Evolutionary conservation across 192 early-diverging fungal genomes (phyloP).

Genomic region (Coemansia umbellata): DNA sequence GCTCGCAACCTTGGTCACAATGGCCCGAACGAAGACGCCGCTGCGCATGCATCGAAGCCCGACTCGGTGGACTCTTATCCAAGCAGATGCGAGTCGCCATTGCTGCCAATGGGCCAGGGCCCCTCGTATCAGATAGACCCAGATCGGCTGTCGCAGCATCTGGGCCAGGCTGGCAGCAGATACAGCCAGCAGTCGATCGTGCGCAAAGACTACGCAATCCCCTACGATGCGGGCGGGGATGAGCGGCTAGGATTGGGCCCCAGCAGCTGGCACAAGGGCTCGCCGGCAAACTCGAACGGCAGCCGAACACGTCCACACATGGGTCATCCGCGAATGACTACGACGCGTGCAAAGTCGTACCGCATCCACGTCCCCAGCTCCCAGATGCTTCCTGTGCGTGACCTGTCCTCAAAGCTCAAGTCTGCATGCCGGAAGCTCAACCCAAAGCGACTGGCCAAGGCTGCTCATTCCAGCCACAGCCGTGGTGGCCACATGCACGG

Average conservation of each 20-base stretch:
- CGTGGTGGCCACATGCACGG: too few relatives aligned
- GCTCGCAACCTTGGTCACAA: too few relatives aligned
- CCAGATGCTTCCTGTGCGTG: constrained; percentile 27
- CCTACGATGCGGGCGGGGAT: constrained; percentile 18
- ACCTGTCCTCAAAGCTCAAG: constrained; percentile 43
- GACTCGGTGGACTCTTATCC: constrained; percentile 14
- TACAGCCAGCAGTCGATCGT: constrained; percentile 43
- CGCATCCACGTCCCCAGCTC: constrained; percentile 5
- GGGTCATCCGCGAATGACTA: constrained; percentile 7
- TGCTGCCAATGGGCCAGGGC: constrained; percentile 49
- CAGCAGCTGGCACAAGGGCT: not conserved
- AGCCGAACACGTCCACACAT: constrained; percentile 15
- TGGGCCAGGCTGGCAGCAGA: constrained; percentile 15
- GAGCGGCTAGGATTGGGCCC: not conserved
- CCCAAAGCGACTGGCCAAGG: constrained; percentile 28
- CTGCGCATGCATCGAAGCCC: too few relatives aligned
- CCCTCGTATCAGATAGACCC: constrained; percentile 22
- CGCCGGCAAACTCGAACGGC: too few relatives aligned
- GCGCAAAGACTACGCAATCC: constrained; percentile 44
- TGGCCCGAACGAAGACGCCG: too few relatives aligned
- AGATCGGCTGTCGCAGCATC: constrained; percentile 40
- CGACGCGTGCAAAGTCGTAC: constrained; percentile 23
- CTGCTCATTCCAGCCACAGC: constrained; percentile 3
- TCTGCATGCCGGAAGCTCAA: constrained; percentile 46
- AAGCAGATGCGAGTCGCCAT: constrained; percentile 47